Conservation (phyloP, 495 filamentous ascomycete species). For the Aspergillus kassunensis region DNA sequence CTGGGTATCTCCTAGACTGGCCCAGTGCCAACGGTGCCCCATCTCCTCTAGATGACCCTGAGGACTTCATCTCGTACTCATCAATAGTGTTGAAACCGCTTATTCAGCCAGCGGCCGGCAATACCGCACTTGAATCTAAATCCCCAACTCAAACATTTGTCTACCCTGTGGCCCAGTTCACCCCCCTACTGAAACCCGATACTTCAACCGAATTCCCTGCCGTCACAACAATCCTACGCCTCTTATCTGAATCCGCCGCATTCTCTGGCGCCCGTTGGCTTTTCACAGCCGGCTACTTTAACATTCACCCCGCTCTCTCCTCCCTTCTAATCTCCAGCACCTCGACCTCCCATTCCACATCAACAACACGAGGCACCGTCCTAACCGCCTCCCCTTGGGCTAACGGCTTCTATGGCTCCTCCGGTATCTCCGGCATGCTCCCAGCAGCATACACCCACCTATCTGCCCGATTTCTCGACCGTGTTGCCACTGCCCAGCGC, state of each 20-base stretch:
- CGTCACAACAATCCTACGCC: constrained; percentile 66
- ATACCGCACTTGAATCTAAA: constrained; percentile 24
- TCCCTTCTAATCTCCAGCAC: constrained; percentile 67
- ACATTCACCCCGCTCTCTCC: constrained; percentile 79
- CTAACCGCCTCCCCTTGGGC: constrained; percentile 92
- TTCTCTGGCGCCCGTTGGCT: constrained; percentile 75
- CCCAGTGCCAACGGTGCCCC: constrained; percentile 67
- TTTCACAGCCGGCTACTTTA: constrained; percentile 98
- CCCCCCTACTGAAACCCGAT: constrained; percentile 72
- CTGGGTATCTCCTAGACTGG: constrained; percentile 75
- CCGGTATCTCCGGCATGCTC: constrained; percentile 82
- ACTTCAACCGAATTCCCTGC: constrained; percentile 85
- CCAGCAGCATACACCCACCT: constrained; percentile 90
- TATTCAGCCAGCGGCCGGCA: constrained; percentile 47
- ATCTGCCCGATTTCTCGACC: constrained; percentile 72
- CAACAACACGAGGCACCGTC: constrained; percentile 64
- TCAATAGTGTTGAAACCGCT: constrained; percentile 62
- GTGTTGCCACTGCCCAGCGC: constrained; percentile 54
- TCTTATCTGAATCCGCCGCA: constrained; percentile 51
- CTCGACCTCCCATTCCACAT: constrained; percentile 27
- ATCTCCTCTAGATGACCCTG: constrained; percentile 64
- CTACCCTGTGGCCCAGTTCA: constrained; percentile 80
- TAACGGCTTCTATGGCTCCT: constrained; percentile 92
- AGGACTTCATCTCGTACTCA: constrained; percentile 63
- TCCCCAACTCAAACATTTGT: constrained; percentile 62